A percentile compares a stretch with the other conserved stretches of the same genome.
phyloP scores from a whole-genome alignment of 2,329 filamentous ascomycete genomes.

The Cladophialophora bantiana region DNA sequence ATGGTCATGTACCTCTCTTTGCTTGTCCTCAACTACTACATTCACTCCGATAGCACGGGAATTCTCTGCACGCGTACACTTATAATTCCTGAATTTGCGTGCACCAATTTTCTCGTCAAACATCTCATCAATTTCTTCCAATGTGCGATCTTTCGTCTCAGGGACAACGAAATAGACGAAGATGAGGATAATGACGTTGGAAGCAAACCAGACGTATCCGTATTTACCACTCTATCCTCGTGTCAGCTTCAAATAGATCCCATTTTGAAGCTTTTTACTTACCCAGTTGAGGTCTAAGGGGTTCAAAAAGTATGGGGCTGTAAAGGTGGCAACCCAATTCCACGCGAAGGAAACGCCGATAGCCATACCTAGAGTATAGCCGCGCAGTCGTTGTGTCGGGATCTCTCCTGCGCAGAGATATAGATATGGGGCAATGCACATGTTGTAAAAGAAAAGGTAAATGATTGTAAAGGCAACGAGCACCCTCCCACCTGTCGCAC shows the following conservation, averaged over 20 bases:
- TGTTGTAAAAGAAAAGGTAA: slow-evolving; percentile 47
- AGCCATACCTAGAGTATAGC: slow-evolving; percentile 20
- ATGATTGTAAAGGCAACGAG: slow-evolving; percentile 23
- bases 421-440: slow-evolving; percentile 15
- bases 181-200: slow-evolving; percentile 52
- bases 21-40: neutral
- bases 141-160: slow-evolving; percentile 62
- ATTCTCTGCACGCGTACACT: slow-evolving; percentile 1
- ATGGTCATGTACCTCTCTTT: slow-evolving; percentile 1
- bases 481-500: neutral
- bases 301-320: slow-evolving; percentile 29
- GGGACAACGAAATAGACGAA: slow-evolving; percentile 64
- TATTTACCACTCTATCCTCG: slow-evolving; percentile 11
- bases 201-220: slow-evolving; percentile 24
- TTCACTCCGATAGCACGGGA: slow-evolving; percentile 2
- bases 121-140: slow-evolving; percentile 63
- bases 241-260: too few species aligned
- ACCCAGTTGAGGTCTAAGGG: slow-evolving; percentile 24
- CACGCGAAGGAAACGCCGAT: slow-evolving; percentile 13
- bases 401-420: slow-evolving; percentile 49
- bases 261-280: too few species aligned
- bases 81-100: slow-evolving; percentile 19
- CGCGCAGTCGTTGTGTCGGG: slow-evolving; percentile 19
- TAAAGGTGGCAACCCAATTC: slow-evolving; percentile 23
- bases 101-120: slow-evolving; percentile 47